phyloP scores from a whole-genome alignment of 2,329 filamentous ascomycete species.

The Emergomyces orientalis region DNA sequence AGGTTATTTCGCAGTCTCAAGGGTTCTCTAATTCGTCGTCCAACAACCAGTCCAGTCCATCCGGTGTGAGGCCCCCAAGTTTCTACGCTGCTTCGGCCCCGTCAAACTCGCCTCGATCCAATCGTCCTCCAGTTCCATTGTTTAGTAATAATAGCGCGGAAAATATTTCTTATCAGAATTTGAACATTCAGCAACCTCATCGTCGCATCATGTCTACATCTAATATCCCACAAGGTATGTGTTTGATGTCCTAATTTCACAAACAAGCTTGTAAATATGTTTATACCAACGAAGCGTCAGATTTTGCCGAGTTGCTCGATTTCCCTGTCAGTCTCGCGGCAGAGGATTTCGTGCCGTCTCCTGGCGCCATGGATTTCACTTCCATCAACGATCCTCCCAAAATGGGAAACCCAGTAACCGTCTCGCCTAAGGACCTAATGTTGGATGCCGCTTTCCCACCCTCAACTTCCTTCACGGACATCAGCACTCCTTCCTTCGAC shows the following conservation, averaged over 20 bases:
- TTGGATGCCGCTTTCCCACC: conserved; percentile 64
- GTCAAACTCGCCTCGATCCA: conserved; percentile 28
- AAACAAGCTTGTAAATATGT: conserved; percentile 25
- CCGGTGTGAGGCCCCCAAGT: conserved; percentile 23
- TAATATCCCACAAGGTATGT: conserved; percentile 29
- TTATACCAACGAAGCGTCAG: conserved; percentile 12
- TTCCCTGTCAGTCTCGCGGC: conserved; percentile 22
- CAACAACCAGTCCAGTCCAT: conserved; percentile 27
- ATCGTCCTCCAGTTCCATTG: conserved; percentile 34
- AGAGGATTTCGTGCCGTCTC: conserved; percentile 20
- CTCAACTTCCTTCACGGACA: conserved; percentile 68
- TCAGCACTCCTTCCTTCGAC: conserved; percentile 74
- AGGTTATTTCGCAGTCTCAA: conserved; percentile 31
- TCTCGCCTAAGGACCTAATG: conserved; percentile 75
- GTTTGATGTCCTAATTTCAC: conserved; percentile 13
- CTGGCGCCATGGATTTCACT: conserved; percentile 31
- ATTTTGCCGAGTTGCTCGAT: conserved; percentile 25
- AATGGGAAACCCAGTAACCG: conserved; percentile 42
- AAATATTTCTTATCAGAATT: conserved; percentile 23
- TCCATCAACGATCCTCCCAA: conserved; percentile 37
- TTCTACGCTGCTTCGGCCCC: conserved; percentile 32
- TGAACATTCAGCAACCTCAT: conserved; percentile 21
- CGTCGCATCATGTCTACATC: conserved; percentile 34
- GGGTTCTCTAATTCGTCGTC: conserved; percentile 33
- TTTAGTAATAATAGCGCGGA: conserved; percentile 26